Evolutionary conservation across 2,329 filamentous ascomycete genomes (phyloP).

Genomic region (Phaeosphaeriaceae sp.): DNA sequence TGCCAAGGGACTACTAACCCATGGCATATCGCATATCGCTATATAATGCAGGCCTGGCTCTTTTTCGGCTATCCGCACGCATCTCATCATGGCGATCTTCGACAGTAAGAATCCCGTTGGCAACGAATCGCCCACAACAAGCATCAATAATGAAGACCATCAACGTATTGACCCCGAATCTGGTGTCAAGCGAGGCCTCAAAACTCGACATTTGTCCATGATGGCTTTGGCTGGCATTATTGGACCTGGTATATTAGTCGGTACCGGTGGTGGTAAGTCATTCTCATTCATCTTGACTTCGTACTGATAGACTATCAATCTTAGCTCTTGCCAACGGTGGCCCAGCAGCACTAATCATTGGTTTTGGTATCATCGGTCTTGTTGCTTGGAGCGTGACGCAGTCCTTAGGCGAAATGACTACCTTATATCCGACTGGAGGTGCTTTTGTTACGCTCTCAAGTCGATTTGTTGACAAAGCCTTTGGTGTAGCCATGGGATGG

Average conservation of each 20-base stretch:
- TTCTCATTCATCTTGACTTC: too few species aligned
- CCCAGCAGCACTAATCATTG: constrained; percentile 74
- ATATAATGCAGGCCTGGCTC: constrained; percentile 1
- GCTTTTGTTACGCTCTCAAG: constrained; percentile 74
- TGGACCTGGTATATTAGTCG: constrained; percentile 75
- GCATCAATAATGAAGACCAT: constrained; percentile 35
- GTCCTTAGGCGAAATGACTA: constrained; percentile 75
- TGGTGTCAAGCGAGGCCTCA: constrained; percentile 72
- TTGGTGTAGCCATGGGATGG: constrained; percentile 39
- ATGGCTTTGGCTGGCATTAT: constrained; percentile 59
- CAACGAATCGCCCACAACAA: constrained; percentile 23
- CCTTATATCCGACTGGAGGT: constrained; percentile 73
- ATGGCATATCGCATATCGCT: constrained; percentile 15
- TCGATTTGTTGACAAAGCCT: constrained; percentile 57
- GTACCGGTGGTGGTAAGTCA: constrained; percentile 62
- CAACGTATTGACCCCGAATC: constrained; percentile 61
- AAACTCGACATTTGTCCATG: constrained; percentile 71
- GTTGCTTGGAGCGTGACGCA: constrained; percentile 73
- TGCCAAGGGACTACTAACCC: neutral
- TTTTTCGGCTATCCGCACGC: neutral
- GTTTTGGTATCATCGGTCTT: constrained; percentile 75
- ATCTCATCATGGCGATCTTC: constrained; percentile 24
- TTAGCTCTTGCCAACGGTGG: constrained; percentile 70
- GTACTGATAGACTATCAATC: too few species aligned
- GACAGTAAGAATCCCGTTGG: constrained; percentile 25